These are phyloP conservation scores for Hyaloperonospora brassicae DNA, from an alignment of 352 stramenopile genomes.

Conservation along the genomic window DNA sequence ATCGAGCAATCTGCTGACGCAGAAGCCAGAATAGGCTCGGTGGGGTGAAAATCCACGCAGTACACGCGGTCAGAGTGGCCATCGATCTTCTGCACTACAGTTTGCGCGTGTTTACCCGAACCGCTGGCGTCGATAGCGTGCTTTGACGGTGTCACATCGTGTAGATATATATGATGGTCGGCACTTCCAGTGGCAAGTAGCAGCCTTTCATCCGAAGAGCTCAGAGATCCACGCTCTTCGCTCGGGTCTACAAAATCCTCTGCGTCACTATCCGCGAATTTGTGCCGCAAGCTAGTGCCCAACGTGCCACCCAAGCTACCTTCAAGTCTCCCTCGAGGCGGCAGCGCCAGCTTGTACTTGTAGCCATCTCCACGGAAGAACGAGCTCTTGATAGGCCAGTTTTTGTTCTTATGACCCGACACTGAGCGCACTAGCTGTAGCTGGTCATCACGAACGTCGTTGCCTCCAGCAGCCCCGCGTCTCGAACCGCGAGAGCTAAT, in stretches of 20 bases:
- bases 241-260: conserved; percentile 58
- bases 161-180: conserved; percentile 84
- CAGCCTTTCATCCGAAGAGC: conserved; percentile 52
- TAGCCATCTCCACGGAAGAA: conserved; percentile 84
- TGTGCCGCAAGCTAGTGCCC: conserved; percentile 39
- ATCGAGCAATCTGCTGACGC: conserved; percentile 81
- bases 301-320: conserved; percentile 16
- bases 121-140: conserved; percentile 23
- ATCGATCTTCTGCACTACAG: conserved; percentile 77
- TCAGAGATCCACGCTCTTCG: conserved; percentile 29
- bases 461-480: conserved; percentile 17
- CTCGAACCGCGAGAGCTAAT: conserved; percentile 46
- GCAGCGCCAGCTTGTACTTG: conserved; percentile 77
- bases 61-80: conserved; percentile 85
- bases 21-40: conserved; percentile 76
- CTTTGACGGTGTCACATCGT: conserved; percentile 66
- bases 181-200: conserved; percentile 80
- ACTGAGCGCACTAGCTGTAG: conserved; percentile 76
- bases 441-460: conserved; percentile 53
- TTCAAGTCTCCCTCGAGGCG: conserved; percentile 22
- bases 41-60: conserved; percentile 83
- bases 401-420: conserved; percentile 86
- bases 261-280: conserved; percentile 70
- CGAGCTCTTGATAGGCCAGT: conserved; percentile 86
- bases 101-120: conserved; percentile 35